phyloP scores from a whole-genome alignment of 192 early-diverging fungal genomes.

The Entomortierella beljakovae region DNA sequence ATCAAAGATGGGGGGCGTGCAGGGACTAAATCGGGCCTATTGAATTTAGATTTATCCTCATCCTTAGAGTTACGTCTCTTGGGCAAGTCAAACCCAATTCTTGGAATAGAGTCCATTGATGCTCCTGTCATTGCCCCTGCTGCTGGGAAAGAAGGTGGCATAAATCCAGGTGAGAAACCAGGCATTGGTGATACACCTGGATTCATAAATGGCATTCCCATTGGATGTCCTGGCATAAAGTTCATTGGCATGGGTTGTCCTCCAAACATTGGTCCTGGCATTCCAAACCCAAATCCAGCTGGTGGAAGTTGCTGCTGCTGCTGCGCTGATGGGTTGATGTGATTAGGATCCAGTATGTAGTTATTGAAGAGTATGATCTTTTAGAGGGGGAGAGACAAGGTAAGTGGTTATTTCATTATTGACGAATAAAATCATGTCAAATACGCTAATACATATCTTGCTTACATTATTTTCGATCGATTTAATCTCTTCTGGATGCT shows the following conservation, averaged over 20 bases:
- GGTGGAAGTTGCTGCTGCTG: conserved; percentile 39
- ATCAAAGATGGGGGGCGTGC: conserved; percentile 35
- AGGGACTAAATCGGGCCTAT: conserved; percentile 18
- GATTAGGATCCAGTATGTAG: conserved; percentile 89
- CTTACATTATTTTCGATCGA: conserved; percentile 67
- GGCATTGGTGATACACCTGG: conserved; percentile 33
- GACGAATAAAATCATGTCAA: too few relatives aligned
- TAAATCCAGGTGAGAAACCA: conserved; percentile 35
- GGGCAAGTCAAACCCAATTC: conserved; percentile 66
- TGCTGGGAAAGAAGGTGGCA: conserved; percentile 46
- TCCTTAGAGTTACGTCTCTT: conserved; percentile 41
- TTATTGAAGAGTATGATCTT: conserved; percentile 84
- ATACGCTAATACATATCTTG: background rate
- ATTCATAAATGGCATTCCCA: conserved; percentile 47
- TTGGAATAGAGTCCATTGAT: conserved; percentile 67
- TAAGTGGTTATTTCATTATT: background rate
- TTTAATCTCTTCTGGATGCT: conserved; percentile 84
- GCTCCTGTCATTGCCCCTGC: conserved; percentile 58
- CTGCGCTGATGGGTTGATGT: conserved; percentile 64
- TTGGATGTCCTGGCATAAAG: conserved; percentile 52
- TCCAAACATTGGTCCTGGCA: conserved; percentile 35
- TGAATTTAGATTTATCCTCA: conserved; percentile 15
- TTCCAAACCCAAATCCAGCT: conserved; percentile 31
- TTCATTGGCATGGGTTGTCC: conserved; percentile 49
- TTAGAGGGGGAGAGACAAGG: background rate